Evolutionary conservation across 202 grass and related monocot genomes (phyloP).

Genomic region (Dendrocalamus latiflorus): DNA sequence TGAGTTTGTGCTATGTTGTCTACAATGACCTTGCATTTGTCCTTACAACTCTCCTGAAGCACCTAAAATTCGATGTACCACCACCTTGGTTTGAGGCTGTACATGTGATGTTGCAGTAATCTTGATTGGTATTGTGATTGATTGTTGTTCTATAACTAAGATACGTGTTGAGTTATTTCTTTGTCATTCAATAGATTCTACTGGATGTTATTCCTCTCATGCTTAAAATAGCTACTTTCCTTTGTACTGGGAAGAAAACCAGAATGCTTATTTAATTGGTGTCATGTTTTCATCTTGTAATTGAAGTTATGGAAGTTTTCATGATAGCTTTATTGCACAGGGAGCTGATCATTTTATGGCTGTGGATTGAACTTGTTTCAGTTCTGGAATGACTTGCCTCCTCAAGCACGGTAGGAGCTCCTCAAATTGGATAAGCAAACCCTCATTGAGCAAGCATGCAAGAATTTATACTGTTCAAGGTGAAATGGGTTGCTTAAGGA

Average conservation of each 20-base stretch:
- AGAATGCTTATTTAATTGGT: constrained; percentile 1
- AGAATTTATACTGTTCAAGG: constrained; percentile 92
- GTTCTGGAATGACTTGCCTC: constrained; percentile 82
- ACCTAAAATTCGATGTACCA: not conserved
- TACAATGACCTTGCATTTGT: no score
- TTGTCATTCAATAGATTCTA: not conserved
- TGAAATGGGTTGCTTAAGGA: constrained; percentile 84
- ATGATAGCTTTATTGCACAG: constrained; percentile 6
- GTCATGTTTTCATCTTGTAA: constrained; percentile 8
- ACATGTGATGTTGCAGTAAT: no score
- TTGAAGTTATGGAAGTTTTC: constrained; percentile 2
- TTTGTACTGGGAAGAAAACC: not conserved
- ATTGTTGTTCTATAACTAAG: no score
- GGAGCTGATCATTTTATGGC: constrained; percentile 23
- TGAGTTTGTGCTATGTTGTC: no score
- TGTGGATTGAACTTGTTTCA: no score
- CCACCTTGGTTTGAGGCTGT: not conserved
- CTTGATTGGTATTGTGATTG: no score
- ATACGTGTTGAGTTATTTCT: not conserved
- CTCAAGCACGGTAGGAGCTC: constrained; percentile 60
- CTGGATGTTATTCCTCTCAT: not conserved
- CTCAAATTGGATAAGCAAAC: constrained; percentile 92
- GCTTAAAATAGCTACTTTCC: not conserved
- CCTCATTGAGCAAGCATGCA: constrained; percentile 85
- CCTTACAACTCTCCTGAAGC: not conserved